Conservation (phyloP, 257 asterid species). For the Craterostigma plantagineum region DNA sequence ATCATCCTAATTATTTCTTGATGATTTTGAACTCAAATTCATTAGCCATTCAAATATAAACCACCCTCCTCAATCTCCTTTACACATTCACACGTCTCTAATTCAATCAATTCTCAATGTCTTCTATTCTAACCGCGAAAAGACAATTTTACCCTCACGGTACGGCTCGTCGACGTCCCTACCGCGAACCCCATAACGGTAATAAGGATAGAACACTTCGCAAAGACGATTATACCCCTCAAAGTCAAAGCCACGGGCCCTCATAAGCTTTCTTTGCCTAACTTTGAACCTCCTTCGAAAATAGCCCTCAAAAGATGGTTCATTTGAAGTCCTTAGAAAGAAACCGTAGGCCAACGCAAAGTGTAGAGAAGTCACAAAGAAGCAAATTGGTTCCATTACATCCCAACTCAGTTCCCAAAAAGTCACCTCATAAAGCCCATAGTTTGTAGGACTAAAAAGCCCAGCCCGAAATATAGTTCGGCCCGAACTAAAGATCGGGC, state of each 20-base stretch:
- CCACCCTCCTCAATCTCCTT: too few species aligned
- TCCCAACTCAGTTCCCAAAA: conserved; percentile 94
- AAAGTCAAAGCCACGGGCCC: conserved; percentile 20
- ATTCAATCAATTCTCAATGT: too few species aligned
- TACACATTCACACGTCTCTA: too few species aligned
- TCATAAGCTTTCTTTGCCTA: conserved; percentile 37
- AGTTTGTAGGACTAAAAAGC: conserved; percentile 44
- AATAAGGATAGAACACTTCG: conserved; percentile 12
- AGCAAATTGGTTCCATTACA: conserved; percentile 98
- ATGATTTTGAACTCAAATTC: too few species aligned
- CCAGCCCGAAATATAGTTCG: conserved; percentile 64
- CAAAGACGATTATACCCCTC: conserved; percentile 32
- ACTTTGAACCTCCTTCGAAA: conserved; percentile 27
- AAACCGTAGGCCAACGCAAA: conserved; percentile 51
- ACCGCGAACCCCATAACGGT: not conserved
- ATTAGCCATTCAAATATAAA: too few species aligned
- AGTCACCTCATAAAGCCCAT: conserved; percentile 85
- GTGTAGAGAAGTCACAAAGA: conserved; percentile 63
- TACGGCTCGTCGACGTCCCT: too few species aligned
- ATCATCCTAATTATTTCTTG: too few species aligned
- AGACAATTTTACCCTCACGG: too few species aligned
- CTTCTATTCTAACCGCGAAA: too few species aligned
- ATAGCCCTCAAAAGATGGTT: conserved; percentile 56
- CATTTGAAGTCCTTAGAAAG: conserved; percentile 41
- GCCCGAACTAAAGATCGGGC: conserved; percentile 45